phyloP scores from a whole-genome alignment of 805 yeast genomes.

The Yamadazyma kitorensis region DNA sequence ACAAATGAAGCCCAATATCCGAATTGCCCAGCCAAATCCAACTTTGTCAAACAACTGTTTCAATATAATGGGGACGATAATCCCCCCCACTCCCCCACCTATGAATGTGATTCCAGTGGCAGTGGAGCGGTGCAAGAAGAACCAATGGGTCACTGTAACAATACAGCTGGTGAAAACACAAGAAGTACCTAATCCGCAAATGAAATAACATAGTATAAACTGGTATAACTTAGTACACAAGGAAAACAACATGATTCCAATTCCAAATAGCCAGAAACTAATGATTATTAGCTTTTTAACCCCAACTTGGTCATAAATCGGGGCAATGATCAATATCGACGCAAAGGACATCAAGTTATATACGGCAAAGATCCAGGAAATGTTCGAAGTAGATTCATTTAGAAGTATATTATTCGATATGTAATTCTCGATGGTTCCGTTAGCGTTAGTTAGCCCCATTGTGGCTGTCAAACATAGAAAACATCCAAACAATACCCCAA shows the following conservation, averaged over 20 bases:
- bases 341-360: slow-evolving; percentile 28
- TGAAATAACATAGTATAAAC: slow-evolving; percentile 23
- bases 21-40: slow-evolving; percentile 27
- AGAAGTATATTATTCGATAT: slow-evolving; percentile 19
- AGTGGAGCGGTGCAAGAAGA: slow-evolving; percentile 20
- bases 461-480: slow-evolving; percentile 25
- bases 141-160: slow-evolving; percentile 25
- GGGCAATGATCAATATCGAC: slow-evolving; percentile 26
- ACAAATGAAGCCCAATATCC: slow-evolving; percentile 21
- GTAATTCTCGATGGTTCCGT: slow-evolving; percentile 26
- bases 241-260: slow-evolving; percentile 24
- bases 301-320: slow-evolving; percentile 25
- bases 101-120: slow-evolving; percentile 26
- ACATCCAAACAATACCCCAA: slow-evolving; percentile 21
- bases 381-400: slow-evolving; percentile 15
- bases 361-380: slow-evolving; percentile 30
- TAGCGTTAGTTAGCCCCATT: slow-evolving; percentile 25
- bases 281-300: slow-evolving; percentile 17
- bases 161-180: slow-evolving; percentile 26
- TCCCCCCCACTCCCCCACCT: slow-evolving; percentile 28
- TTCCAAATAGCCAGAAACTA: slow-evolving; percentile 18
- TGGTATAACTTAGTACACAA: slow-evolving; percentile 21
- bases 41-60: slow-evolving; percentile 19
- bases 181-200: slow-evolving; percentile 24
- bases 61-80: slow-evolving; percentile 23